Percentiles rank a stretch among this genome's conserved stretches.
Evolutionary conservation across 768 basidiomycete genomes (phyloP).

Genomic region (Leccinum rimulosum): DNA sequence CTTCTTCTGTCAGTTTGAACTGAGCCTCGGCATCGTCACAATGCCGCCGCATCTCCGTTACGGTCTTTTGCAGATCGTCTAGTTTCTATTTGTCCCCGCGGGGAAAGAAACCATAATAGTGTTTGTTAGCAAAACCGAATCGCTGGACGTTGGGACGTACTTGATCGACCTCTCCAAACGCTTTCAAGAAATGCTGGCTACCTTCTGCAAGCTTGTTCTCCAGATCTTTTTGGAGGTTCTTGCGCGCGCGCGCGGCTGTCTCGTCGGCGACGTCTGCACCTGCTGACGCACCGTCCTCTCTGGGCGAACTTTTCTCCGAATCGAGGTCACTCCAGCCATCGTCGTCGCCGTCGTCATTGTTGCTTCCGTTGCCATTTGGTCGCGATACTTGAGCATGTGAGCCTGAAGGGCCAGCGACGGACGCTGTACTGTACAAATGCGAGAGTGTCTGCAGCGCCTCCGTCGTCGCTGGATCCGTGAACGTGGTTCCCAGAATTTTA

Average conservation of each 20-base stretch:
- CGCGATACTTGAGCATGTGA: neutral
- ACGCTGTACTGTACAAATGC: constrained; percentile 57
- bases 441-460: constrained; percentile 85
- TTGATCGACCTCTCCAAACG: constrained; percentile 86
- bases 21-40: constrained; percentile 85
- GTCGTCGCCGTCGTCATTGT: constrained; percentile 34
- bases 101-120: neutral
- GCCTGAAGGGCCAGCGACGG: constrained; percentile 11
- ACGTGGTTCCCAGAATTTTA: constrained; percentile 82
- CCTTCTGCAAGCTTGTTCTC: constrained; percentile 80
- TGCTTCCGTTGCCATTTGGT: constrained; percentile 18
- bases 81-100: constrained; percentile 60
- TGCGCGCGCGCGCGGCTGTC: constrained; percentile 70
- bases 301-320: constrained; percentile 7
- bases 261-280: constrained; percentile 48
- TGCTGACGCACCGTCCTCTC: constrained; percentile 10
- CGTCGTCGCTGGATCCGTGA: constrained; percentile 70
- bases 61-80: constrained; percentile 70
- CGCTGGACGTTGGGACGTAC: constrained; percentile 44
- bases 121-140: neutral
- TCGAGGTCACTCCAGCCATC: constrained; percentile 24
- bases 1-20: constrained; percentile 68
- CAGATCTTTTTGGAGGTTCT: constrained; percentile 79
- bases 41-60: constrained; percentile 73
- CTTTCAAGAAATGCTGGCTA: constrained; percentile 77